Conservation (phyloP, 139 green algal genomes). For the Trebouxia sp. region DNA sequence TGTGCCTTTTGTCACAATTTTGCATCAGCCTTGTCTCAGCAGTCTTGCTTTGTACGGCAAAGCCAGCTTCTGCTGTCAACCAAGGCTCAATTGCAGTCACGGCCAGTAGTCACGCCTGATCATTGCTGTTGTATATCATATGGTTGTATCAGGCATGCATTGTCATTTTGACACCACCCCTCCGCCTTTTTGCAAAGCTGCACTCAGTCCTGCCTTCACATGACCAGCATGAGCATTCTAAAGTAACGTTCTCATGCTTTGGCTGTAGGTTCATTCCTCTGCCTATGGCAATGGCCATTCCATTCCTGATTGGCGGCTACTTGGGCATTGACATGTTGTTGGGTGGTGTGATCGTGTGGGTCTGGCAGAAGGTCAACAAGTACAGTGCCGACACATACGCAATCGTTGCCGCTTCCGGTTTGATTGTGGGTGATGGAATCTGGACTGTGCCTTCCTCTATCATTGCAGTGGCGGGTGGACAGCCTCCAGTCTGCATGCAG, state of each 20-base stretch:
- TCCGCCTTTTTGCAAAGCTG: neutral
- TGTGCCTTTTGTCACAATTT: too few relatives aligned
- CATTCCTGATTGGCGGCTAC: neutral
- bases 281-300: neutral
- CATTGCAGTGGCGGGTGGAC: conserved; percentile 31
- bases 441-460: conserved; percentile 39
- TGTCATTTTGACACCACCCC: too few relatives aligned
- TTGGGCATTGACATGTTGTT: neutral
- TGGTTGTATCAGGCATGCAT: too few relatives aligned
- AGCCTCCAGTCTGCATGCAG: conserved; percentile 41
- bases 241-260: too few relatives aligned
- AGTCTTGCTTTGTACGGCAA: too few relatives aligned
- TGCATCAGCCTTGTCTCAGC: too few relatives aligned
- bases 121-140: too few relatives aligned
- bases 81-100: too few relatives aligned
- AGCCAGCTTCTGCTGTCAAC: too few relatives aligned
- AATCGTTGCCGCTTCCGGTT: conserved; percentile 34
- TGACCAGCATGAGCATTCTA: neutral
- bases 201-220: neutral
- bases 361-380: neutral
- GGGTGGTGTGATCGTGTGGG: neutral
- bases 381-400: conserved; percentile 32
- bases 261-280: neutral
- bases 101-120: too few relatives aligned
- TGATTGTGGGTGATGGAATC: conserved; percentile 50